These are phyloP conservation scores for Nakaseomyces delphensis DNA, from an alignment of 1,139 yeast genomes.

Conservation along the genomic window DNA sequence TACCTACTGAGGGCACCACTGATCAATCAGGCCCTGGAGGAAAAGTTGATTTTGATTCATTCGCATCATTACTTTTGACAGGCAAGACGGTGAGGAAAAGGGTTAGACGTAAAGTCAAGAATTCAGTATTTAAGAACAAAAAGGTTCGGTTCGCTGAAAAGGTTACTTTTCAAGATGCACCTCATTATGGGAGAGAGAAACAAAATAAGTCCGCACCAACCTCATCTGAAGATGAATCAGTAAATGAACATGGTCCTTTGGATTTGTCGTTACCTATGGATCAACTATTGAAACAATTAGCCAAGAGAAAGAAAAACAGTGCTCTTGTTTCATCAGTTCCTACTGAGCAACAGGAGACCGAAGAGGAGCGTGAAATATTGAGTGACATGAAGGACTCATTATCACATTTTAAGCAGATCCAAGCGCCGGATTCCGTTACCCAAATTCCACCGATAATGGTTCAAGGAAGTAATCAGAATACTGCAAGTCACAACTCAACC, in stretches of 20 bases:
- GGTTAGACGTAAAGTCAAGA: slow-evolving; percentile 29
- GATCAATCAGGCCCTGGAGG: slow-evolving; percentile 11
- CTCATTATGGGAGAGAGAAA: slow-evolving; percentile 11
- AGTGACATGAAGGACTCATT: slow-evolving; percentile 61
- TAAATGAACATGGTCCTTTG: slow-evolving; percentile 25
- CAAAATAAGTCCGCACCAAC: slow-evolving; percentile 6
- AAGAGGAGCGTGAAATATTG: slow-evolving; percentile 44
- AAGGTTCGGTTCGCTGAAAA: slow-evolving; percentile 67
- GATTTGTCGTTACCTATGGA: slow-evolving; percentile 70
- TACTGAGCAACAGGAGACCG: slow-evolving; percentile 29
- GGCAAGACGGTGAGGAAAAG: slow-evolving; percentile 44
- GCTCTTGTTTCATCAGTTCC: slow-evolving; percentile 27
- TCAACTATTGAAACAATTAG: slow-evolving; percentile 46
- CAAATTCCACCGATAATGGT: slow-evolving; percentile 36
- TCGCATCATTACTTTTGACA: slow-evolving; percentile 64
- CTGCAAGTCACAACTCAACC: slow-evolving; percentile 8
- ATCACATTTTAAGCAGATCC: slow-evolving; percentile 55
- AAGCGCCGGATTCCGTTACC: slow-evolving; percentile 48
- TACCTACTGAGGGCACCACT: slow-evolving; percentile 8
- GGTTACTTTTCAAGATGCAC: slow-evolving; percentile 33
- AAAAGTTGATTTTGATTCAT: slow-evolving; percentile 58
- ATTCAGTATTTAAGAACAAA: slow-evolving; percentile 37
- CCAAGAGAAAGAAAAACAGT: slow-evolving; percentile 26
- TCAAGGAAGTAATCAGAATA: slow-evolving; percentile 10
- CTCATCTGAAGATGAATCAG: slow-evolving; percentile 9